Percentiles rank a stretch among this genome's conserved stretches.
Evolutionary conservation across 2,329 filamentous ascomycete genomes (phyloP).

Genomic region (Claviceps arundinis): DNA sequence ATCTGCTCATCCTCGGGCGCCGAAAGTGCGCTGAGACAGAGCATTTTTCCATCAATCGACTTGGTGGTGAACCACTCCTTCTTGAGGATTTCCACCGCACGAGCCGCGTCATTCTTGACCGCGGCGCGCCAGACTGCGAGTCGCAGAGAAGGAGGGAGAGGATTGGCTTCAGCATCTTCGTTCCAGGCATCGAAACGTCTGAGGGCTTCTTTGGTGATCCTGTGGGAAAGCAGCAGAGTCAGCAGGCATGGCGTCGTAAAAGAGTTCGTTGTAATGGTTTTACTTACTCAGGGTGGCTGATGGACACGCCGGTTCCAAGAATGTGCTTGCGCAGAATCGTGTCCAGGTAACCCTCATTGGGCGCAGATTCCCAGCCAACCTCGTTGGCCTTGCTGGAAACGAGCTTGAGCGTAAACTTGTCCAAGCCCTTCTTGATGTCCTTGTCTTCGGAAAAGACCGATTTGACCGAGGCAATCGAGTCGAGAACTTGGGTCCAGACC

Average conservation of each 20-base stretch:
- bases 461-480: slow-evolving; percentile 62
- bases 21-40: slow-evolving; percentile 65
- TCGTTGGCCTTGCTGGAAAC: slow-evolving; percentile 61
- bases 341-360: slow-evolving; percentile 67
- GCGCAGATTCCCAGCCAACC: slow-evolving; percentile 74
- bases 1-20: slow-evolving; percentile 56
- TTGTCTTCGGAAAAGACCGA: slow-evolving; percentile 74
- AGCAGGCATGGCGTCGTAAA: neutral
- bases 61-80: slow-evolving; percentile 73
- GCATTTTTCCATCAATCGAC: slow-evolving; percentile 83
- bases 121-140: slow-evolving; percentile 68
- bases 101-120: slow-evolving; percentile 55
- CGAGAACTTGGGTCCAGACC: slow-evolving; percentile 77
- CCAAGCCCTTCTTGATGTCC: slow-evolving; percentile 56
- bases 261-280: no score
- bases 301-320: slow-evolving; percentile 59
- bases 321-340: slow-evolving; percentile 74
- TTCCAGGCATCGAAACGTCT: slow-evolving; percentile 72
- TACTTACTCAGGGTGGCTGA: slow-evolving; percentile 60
- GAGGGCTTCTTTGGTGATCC: slow-evolving; percentile 58
- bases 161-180: slow-evolving; percentile 49
- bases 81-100: slow-evolving; percentile 61
- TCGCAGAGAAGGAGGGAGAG: slow-evolving; percentile 72
- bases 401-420: slow-evolving; percentile 67
- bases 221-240: slow-evolving; percentile 16